These are phyloP conservation scores for Russula earlei DNA, from an alignment of 768 basidiomycete species.

Conservation along the genomic window DNA sequence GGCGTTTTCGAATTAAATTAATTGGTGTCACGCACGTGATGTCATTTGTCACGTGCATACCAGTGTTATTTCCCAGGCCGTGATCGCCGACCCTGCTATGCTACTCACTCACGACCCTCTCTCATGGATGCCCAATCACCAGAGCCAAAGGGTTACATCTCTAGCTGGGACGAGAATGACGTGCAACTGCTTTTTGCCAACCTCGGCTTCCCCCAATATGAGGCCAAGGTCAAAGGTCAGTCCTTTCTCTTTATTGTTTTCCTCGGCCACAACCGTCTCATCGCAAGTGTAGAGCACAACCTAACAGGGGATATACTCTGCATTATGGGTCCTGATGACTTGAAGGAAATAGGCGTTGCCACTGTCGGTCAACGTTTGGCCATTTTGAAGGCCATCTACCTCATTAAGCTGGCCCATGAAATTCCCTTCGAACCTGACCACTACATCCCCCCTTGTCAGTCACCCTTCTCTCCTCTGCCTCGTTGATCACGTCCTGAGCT, in stretches of 20 bases:
- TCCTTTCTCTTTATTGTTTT: conserved; percentile 23
- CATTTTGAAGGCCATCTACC: conserved; percentile 89
- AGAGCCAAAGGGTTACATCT: conserved; percentile 26
- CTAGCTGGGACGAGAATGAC: conserved; percentile 67
- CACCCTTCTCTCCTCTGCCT: background rate
- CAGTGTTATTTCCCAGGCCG: background rate
- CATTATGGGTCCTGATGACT: conserved; percentile 69
- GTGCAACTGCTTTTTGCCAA: conserved; percentile 72
- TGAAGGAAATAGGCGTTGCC: conserved; percentile 81
- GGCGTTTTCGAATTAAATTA: too few relatives aligned
- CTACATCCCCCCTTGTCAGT: conserved; percentile 84
- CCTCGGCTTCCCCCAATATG: conserved; percentile 82
- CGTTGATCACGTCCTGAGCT: background rate
- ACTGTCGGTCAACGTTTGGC: conserved; percentile 87
- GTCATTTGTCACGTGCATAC: conserved; percentile 4
- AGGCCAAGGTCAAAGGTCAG: conserved; percentile 68
- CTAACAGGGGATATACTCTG: conserved; percentile 88
- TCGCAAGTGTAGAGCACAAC: conserved; percentile 57
- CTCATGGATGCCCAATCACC: conserved; percentile 26
- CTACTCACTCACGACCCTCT: conserved; percentile 2
- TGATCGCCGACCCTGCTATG: conserved; percentile 4
- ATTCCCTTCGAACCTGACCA: conserved; percentile 76
- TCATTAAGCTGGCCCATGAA: conserved; percentile 74
- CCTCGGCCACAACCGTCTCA: conserved; percentile 3
- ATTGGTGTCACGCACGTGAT: background rate